Conservation (phyloP, 2,329 filamentous ascomycete genomes). For the Akanthomyces muscarius region DNA sequence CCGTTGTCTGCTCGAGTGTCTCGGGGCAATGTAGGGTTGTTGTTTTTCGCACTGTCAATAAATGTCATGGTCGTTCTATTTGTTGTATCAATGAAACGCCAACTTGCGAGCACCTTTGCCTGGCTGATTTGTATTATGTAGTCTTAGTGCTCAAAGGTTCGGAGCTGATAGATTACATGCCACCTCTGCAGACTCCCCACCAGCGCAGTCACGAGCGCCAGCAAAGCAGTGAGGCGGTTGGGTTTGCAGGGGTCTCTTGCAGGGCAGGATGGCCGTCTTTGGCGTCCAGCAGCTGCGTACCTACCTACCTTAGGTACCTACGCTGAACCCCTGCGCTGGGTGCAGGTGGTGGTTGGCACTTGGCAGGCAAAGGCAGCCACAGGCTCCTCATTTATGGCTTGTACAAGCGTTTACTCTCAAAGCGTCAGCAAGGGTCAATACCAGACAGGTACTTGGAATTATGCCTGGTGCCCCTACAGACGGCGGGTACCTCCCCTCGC, state of each 20-base stretch:
- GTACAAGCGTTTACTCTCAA: background rate
- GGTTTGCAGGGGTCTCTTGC: background rate
- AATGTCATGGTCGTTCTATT: no score
- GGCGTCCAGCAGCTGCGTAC: background rate
- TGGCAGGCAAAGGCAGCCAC: background rate
- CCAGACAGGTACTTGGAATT: no score
- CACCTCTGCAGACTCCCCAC: background rate
- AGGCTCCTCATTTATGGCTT: background rate
- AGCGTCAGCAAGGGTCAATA: no score
- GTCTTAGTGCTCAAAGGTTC: background rate
- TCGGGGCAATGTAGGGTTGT: background rate
- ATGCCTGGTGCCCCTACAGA: background rate
- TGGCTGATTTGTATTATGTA: no score
- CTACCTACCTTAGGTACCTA: no score
- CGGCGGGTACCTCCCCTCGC: background rate
- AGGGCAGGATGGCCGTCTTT: background rate
- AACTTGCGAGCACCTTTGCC: no score
- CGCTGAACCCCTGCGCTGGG: background rate
- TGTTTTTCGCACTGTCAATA: background rate
- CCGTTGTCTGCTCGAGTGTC: background rate
- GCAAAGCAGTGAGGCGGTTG: slow-evolving; percentile 1
- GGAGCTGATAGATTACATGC: background rate
- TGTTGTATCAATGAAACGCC: background rate
- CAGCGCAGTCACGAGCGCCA: background rate
- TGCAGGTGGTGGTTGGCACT: background rate